A percentile compares a stretch with the other conserved stretches of the same genome.
Conservation (phyloP, 2,329 filamentous ascomycete species). For the Anthostomella pinea region DNA sequence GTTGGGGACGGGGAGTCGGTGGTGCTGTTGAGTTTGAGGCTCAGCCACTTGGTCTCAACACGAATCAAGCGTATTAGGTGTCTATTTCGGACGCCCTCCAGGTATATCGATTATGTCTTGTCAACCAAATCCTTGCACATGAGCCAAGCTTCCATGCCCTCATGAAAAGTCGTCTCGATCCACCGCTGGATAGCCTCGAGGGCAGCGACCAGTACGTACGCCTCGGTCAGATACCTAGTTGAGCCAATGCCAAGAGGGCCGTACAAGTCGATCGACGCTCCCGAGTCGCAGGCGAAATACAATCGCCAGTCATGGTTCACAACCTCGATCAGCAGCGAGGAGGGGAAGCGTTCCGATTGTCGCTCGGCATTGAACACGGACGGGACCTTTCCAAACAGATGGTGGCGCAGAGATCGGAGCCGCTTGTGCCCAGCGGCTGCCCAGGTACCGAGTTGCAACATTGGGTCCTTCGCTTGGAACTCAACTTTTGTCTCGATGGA, state of each 20-base stretch:
- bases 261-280: neutral
- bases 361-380: too few species aligned
- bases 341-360: neutral
- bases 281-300: slow-evolving; percentile 4
- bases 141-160: slow-evolving; percentile 3
- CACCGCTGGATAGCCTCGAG: slow-evolving; percentile 1
- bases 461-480: neutral
- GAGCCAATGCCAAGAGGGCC: neutral
- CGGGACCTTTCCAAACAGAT: neutral
- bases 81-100: too few species aligned
- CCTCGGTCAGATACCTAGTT: neutral
- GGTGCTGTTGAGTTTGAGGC: too few species aligned
- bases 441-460: slow-evolving; percentile 5
- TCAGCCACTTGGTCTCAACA: too few species aligned
- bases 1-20: too few species aligned
- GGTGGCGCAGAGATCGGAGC: neutral
- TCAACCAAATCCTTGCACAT: slow-evolving; percentile 1
- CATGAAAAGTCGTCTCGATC: slow-evolving; percentile 1
- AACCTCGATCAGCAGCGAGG: slow-evolving; percentile 1
- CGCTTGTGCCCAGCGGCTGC: slow-evolving; percentile 6
- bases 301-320: slow-evolving; percentile 3
- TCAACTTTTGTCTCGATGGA: slow-evolving; percentile 2
- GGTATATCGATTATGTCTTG: too few species aligned
- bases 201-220: neutral
- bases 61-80: too few species aligned